A percentile compares a stretch with the other conserved stretches of the same genome.
Conservation (phyloP, 2,329 filamentous ascomycete species). For the Fusarium kyushuense region DNA sequence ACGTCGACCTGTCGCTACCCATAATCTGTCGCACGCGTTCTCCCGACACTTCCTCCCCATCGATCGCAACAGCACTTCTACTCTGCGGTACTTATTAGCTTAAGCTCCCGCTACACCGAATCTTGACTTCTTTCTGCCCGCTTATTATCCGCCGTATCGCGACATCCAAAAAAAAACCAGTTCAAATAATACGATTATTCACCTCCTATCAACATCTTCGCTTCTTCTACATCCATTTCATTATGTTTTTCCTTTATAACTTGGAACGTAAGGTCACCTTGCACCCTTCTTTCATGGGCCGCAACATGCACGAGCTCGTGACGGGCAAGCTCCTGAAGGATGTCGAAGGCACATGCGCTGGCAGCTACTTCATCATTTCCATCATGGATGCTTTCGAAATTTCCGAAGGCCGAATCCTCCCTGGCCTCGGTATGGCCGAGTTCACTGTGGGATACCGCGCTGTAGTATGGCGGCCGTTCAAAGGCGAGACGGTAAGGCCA, state of each 20-base stretch:
- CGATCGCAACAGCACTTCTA: constrained; percentile 21
- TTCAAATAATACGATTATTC: constrained; percentile 11
- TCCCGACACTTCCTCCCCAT: constrained; percentile 3
- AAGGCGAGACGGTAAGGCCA: constrained; percentile 88
- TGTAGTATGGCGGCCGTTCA: constrained; percentile 97
- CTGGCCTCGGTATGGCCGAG: constrained; percentile 90
- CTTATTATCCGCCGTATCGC: constrained; percentile 3
- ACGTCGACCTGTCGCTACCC: constrained; percentile 17
- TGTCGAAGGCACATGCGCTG: constrained; percentile 94
- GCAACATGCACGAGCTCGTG: constrained; percentile 91
- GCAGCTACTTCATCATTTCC: constrained; percentile 96
- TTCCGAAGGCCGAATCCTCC: constrained; percentile 90
- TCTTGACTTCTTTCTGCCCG: not conserved
- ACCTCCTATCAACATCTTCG: constrained; percentile 21
- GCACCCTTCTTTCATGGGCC: constrained; percentile 96
- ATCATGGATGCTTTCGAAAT: constrained; percentile 98
- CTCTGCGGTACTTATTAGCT: constrained; percentile 3
- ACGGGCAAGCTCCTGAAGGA: constrained; percentile 90
- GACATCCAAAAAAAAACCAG: constrained; percentile 1
- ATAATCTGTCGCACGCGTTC: constrained; percentile 21
- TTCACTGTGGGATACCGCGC: constrained; percentile 96
- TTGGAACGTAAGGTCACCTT: constrained; percentile 94
- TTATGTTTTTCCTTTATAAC: constrained; percentile 98
- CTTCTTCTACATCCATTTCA: constrained; percentile 20
- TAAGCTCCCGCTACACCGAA: constrained; percentile 1